These are phyloP conservation scores for Rubroshorea leprosula DNA, from an alignment of 345 rosid genomes.

Conservation along the genomic window DNA sequence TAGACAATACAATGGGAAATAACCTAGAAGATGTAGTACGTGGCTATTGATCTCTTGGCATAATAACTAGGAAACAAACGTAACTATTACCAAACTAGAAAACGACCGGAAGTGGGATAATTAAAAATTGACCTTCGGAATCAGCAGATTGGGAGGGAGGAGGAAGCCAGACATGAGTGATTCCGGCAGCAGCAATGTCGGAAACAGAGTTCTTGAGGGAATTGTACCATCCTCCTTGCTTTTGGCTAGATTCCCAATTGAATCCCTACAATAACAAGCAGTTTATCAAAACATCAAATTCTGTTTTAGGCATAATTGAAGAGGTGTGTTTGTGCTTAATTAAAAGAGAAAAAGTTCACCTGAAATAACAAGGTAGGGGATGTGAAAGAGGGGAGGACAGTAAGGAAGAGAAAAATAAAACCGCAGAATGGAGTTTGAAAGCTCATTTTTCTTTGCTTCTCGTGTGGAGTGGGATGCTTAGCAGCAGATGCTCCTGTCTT, in stretches of 20 bases:
- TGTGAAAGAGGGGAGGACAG: conserved; percentile 32
- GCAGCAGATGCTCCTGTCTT: conserved; percentile 4
- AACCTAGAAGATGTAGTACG: too few relatives aligned
- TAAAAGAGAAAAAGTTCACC: conserved; percentile 23
- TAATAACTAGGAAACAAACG: too few relatives aligned
- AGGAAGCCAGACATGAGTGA: conserved; percentile 93
- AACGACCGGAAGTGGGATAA: too few relatives aligned
- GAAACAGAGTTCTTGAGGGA: conserved; percentile 45
- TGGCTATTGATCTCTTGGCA: too few relatives aligned
- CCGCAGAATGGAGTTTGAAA: conserved; percentile 11
- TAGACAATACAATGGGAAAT: too few relatives aligned
- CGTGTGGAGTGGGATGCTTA: background rate
- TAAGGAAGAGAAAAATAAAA: conserved; percentile 28
- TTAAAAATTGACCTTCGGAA: conserved; percentile 43
- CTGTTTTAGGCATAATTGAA: too few relatives aligned
- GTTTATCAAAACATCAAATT: too few relatives aligned
- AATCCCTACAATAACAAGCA: conserved; percentile 48
- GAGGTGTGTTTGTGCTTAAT: too few relatives aligned
- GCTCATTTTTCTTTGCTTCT: conserved; percentile 20
- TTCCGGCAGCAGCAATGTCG: conserved; percentile 59
- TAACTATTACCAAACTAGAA: too few relatives aligned
- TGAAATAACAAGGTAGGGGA: conserved; percentile 52
- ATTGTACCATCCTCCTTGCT: conserved; percentile 79
- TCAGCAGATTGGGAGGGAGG: conserved; percentile 79
- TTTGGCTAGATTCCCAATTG: conserved; percentile 78